phyloP scores from a whole-genome alignment of 805 yeast species.

The Starmerella tilneyi region DNA sequence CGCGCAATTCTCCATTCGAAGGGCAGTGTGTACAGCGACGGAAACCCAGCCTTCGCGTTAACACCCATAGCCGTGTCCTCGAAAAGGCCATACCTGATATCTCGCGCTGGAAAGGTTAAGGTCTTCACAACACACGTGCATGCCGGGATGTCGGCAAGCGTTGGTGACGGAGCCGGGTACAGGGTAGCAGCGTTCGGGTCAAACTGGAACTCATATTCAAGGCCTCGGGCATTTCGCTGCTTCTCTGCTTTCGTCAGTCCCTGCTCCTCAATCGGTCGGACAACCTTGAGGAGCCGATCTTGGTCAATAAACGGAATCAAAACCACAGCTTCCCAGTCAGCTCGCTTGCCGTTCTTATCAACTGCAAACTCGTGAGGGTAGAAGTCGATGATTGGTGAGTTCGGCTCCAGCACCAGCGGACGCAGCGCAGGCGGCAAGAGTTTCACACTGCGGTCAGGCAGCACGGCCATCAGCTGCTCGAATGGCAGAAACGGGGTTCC shows the following conservation, averaged over 20 bases:
- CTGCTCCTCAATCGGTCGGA: constrained; percentile 52
- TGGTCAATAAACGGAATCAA: constrained; percentile 86
- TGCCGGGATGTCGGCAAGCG: constrained; percentile 60
- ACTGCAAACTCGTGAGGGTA: constrained; percentile 81
- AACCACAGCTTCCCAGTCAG: constrained; percentile 97
- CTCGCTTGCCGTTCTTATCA: constrained; percentile 90
- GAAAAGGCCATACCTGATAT: constrained; percentile 42
- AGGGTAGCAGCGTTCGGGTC: constrained; percentile 64
- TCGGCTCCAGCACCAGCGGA: constrained; percentile 71
- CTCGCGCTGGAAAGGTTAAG: background rate
- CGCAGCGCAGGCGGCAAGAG: constrained; percentile 72
- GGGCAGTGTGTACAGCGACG: constrained; percentile 64
- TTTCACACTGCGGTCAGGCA: constrained; percentile 80
- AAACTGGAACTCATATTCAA: constrained; percentile 53
- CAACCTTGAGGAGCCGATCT: constrained; percentile 56
- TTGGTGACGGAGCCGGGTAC: constrained; percentile 67
- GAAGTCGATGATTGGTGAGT: constrained; percentile 79
- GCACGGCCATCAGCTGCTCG: constrained; percentile 93
- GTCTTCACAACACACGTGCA: constrained; percentile 38
- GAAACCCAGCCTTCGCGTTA: constrained; percentile 81
- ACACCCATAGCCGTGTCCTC: constrained; percentile 59
- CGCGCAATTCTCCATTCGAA: constrained; percentile 41
- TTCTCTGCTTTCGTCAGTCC: constrained; percentile 57
- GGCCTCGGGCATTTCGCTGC: constrained; percentile 64
- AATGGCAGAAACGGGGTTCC: constrained; percentile 84